A percentile compares a stretch with the other conserved stretches of the same genome.
phyloP scores from a whole-genome alignment of 2,329 filamentous ascomycete species.

The Aureobasidium sp. region DNA sequence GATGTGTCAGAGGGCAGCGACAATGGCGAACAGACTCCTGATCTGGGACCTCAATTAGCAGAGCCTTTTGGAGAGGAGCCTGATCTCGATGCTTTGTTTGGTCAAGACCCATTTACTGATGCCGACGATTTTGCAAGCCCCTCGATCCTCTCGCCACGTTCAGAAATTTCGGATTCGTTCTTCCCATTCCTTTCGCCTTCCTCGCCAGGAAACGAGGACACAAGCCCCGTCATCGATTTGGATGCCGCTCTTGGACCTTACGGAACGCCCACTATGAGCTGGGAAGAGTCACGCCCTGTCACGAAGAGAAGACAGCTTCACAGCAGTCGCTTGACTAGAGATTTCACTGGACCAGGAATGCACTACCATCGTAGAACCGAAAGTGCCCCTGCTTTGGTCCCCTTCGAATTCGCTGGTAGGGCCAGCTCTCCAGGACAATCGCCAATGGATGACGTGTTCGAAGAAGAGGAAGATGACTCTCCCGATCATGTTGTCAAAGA shows the following conservation, averaged over 20 bases:
- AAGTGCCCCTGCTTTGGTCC: slow-evolving; percentile 70
- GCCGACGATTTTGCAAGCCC: slow-evolving; percentile 5
- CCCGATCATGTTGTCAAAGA: slow-evolving; percentile 26
- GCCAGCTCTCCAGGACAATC: slow-evolving; percentile 38
- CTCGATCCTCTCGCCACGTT: slow-evolving; percentile 21
- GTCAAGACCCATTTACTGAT: slow-evolving; percentile 16
- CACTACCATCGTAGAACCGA: slow-evolving; percentile 73
- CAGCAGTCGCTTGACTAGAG: slow-evolving; percentile 65
- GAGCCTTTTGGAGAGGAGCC: slow-evolving; percentile 8
- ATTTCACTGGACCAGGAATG: slow-evolving; percentile 61
- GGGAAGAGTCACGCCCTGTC: slow-evolving; percentile 48
- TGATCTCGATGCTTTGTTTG: slow-evolving; percentile 18
- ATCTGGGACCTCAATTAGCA: neutral
- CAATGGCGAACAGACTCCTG: neutral
- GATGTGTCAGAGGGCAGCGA: neutral
- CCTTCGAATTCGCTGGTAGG: slow-evolving; percentile 51
- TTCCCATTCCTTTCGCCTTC: neutral
- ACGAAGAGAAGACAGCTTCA: slow-evolving; percentile 61
- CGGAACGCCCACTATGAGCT: slow-evolving; percentile 68
- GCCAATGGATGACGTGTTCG: slow-evolving; percentile 80
- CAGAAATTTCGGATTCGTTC: slow-evolving; percentile 26
- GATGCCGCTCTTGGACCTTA: slow-evolving; percentile 91
- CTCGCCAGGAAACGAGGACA: slow-evolving; percentile 63
- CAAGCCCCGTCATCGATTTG: slow-evolving; percentile 81
- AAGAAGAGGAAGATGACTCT: slow-evolving; percentile 69